These are phyloP conservation scores for Tylopilus plumbeoviolaceoides DNA, from an alignment of 768 basidiomycete species.

Conservation along the genomic window DNA sequence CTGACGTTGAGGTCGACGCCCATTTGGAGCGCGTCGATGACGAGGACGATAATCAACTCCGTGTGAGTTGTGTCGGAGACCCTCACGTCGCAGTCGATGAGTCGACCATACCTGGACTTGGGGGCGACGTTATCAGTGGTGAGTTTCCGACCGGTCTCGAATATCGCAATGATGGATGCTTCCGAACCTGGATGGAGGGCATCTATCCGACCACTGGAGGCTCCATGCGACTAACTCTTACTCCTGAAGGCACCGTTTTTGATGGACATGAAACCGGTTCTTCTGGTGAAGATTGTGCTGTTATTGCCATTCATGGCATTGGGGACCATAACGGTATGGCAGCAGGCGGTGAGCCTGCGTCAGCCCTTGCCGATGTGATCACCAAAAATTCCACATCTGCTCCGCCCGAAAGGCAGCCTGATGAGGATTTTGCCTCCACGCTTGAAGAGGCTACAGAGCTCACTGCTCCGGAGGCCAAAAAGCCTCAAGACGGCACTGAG, in stretches of 20 bases:
- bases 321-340: constrained; percentile 17
- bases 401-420: constrained; percentile 19
- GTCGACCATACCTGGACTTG: constrained; percentile 30
- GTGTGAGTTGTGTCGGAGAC: constrained; percentile 40
- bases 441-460: constrained; percentile 19
- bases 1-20: constrained; percentile 54
- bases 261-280: constrained; percentile 35
- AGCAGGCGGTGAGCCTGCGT: constrained; percentile 25
- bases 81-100: constrained; percentile 35
- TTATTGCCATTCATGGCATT: constrained; percentile 11
- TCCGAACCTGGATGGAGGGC: constrained; percentile 39
- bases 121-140: constrained; percentile 43
- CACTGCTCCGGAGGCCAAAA: constrained; percentile 19
- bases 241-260: constrained; percentile 38
- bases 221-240: constrained; percentile 58
- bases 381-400: constrained; percentile 11
- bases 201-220: constrained; percentile 35
- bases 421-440: constrained; percentile 18
- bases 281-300: constrained; percentile 24
- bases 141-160: constrained; percentile 41
- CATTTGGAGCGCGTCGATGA: constrained; percentile 44
- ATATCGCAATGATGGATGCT: constrained; percentile 41
- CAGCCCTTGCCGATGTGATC: constrained; percentile 19
- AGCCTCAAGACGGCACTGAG: constrained; percentile 16
- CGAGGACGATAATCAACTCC: constrained; percentile 43